Evolutionary conservation across 208 protist species (phyloP), one percentile per base, ranked within the genome.

Genomic region (Acanthamoeba sp.): DNA sequence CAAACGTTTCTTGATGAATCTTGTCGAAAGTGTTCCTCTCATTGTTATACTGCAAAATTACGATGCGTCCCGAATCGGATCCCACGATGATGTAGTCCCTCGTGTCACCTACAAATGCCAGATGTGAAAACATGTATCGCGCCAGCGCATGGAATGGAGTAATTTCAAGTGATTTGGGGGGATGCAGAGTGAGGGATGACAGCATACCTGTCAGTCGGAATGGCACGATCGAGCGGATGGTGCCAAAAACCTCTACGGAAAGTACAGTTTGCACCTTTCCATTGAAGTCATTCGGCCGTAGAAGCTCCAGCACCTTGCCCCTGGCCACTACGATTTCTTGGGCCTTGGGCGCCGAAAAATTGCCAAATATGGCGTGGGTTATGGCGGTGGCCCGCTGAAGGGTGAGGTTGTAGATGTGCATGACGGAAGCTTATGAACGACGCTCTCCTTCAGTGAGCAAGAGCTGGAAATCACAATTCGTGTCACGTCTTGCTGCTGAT

Each of bases 1-100:
- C 99, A 76, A 99, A 99, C 32, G 97, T 98, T 78, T 99, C 98
- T 84, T 98, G 95, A 96, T 99, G 99, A 64, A 99, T 98, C 71
- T 98, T 97, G 62, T 99, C 97, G 87, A 99, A 99, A 29, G 64
- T n/a, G 66, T 98, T 97, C n/a, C 94, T 94, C 10, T 96, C 96
- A 16, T 95, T 93, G 78, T 98, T 97, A 95, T 99, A 99, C 73
- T 99, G 98, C 40, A 99, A 95, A 88, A 99, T 96, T 59, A 98
- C 98, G 24, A 99, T 96, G 38, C 97, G 97, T 4, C 99, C 99
- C 42, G 97, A 98, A 88, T 99, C 98, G 22, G 97, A 98, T 18
- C 98, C 99, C 42, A 99, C 92, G 22, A 99, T 98, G 27, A 99
- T 73, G 96, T 99, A 99, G 96, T 99, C 98, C 88, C 95, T 95